A percentile compares a stretch with the other conserved stretches of the same genome.
Conservation (phyloP, 1,139 yeast genomes). For the Geotrichum klebahnii region DNA sequence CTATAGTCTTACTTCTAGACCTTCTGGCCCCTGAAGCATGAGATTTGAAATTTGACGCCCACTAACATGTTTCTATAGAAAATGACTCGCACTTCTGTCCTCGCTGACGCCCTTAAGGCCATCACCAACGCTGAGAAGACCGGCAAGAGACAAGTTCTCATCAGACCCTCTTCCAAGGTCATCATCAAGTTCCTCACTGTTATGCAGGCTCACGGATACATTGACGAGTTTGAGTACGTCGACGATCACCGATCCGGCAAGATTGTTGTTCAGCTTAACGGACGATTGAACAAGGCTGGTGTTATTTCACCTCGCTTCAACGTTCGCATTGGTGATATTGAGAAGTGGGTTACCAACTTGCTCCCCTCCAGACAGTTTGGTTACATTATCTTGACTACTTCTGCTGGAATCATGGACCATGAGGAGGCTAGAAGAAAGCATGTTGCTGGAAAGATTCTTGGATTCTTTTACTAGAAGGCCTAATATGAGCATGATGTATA, state of each 20-base stretch:
- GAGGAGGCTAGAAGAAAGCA: constrained; percentile 99
- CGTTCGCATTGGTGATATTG: constrained; percentile 87
- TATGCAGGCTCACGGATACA: constrained; percentile 98
- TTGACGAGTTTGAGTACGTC: constrained; percentile 97
- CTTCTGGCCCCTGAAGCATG: too few relatives aligned
- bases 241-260: constrained; percentile 99
- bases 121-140: constrained; percentile 99
- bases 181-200: constrained; percentile 94
- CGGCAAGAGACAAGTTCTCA: constrained; percentile 98
- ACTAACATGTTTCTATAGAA: constrained; percentile 35
- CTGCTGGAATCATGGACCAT: constrained; percentile 99
- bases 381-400: constrained; percentile 92
- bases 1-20: too few relatives aligned
- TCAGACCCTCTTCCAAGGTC: constrained; percentile 98
- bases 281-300: constrained; percentile 98
- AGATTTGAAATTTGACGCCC: too few relatives aligned
- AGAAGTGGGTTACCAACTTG: constrained; percentile 96
- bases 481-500: too few relatives aligned
- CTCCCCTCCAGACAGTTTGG: constrained; percentile 99
- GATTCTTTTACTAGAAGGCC: constrained; percentile 73
- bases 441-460: constrained; percentile 96
- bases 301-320: constrained; percentile 97
- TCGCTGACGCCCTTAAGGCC: constrained; percentile 98
- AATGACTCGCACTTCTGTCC: constrained; percentile 98
- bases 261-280: constrained; percentile 93